Percentiles rank a stretch among this genome's conserved stretches.
Evolutionary conservation across 1,284 basidiomycete species (phyloP).

Genomic region (Paramarasmius palmivorus): DNA sequence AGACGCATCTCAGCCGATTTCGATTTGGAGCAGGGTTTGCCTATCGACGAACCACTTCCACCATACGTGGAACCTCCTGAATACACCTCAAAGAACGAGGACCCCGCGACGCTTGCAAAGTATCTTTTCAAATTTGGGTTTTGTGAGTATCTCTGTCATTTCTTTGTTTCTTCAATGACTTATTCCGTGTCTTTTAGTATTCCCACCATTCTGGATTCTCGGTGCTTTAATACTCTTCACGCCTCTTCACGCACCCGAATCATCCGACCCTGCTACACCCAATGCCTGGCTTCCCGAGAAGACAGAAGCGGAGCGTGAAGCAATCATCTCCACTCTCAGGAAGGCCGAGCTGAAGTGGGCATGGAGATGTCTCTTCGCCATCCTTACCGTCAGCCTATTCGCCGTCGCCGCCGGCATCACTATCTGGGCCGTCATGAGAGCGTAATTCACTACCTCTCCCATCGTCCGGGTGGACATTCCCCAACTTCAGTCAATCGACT

Average conservation of each 20-base stretch:
- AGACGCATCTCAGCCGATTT: conserved; percentile 11
- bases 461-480: too few relatives aligned
- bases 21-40: conserved; percentile 10
- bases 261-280: not conserved
- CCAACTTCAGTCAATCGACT: too few relatives aligned
- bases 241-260: conserved; percentile 27
- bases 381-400: conserved; percentile 26
- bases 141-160: conserved; percentile 33
- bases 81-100: conserved; percentile 21
- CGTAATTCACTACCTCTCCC: not conserved
- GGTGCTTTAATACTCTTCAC: conserved; percentile 31
- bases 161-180: not conserved
- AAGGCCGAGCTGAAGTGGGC: conserved; percentile 37
- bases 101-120: conserved; percentile 42
- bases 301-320: conserved; percentile 31
- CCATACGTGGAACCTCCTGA: conserved; percentile 22
- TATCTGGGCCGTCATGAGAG: conserved; percentile 19
- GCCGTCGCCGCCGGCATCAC: conserved; percentile 21
- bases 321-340: conserved; percentile 31
- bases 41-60: conserved; percentile 3
- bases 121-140: conserved; percentile 46
- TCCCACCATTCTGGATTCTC: conserved; percentile 37
- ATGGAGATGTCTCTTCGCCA: conserved; percentile 33
- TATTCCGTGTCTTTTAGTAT: conserved; percentile 27
- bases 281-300: conserved; percentile 37